Conservation (phyloP, 352 stramenopile species). For the Aphanomyces cochlioides region DNA sequence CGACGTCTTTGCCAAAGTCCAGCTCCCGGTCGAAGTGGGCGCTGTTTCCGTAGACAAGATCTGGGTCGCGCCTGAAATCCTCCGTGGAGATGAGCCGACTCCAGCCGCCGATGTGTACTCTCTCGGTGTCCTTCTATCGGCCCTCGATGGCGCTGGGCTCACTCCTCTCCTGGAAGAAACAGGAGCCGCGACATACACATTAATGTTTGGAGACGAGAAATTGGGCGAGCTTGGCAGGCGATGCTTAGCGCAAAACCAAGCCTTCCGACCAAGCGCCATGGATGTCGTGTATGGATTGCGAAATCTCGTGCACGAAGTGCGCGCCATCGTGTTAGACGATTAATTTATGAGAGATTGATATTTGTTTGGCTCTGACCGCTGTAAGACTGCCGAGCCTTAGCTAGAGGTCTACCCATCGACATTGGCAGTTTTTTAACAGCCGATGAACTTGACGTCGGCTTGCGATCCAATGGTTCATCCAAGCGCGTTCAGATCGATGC, state of each 20-base stretch:
- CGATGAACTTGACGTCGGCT: neutral
- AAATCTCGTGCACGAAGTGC: neutral
- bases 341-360: neutral
- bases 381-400: neutral
- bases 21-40: conserved; percentile 16
- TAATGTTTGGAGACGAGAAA: neutral
- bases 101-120: conserved; percentile 79
- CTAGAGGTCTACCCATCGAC: neutral
- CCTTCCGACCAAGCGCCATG: conserved; percentile 13
- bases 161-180: neutral
- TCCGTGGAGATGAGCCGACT: conserved; percentile 37
- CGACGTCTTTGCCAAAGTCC: conserved; percentile 25
- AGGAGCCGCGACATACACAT: neutral
- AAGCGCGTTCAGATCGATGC: neutral
- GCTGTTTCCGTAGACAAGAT: neutral
- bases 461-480: neutral
- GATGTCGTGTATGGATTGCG: conserved; percentile 1
- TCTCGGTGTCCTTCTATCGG: conserved; percentile 58
- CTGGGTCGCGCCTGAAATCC: conserved; percentile 21
- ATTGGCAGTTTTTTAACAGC: neutral
- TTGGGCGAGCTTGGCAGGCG: neutral
- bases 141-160: conserved; percentile 48
- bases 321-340: neutral
- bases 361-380: neutral
- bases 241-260: neutral